Conservation (phyloP, 1,139 yeast species). For the Hyphopichia khmerensis region DNA sequence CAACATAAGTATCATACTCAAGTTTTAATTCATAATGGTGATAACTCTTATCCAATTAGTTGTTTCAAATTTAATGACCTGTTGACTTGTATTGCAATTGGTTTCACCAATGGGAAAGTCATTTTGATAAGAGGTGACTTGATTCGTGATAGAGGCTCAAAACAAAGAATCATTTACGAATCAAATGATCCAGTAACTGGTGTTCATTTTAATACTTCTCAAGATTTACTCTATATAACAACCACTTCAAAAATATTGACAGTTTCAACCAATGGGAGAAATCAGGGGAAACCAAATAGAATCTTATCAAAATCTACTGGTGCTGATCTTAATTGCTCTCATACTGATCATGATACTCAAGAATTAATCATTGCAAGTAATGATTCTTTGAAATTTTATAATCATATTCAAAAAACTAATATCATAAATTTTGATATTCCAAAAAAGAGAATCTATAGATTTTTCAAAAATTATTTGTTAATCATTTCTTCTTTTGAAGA, state of each 20-base stretch:
- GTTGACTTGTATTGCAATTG: conserved; percentile 69
- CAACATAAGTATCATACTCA: conserved; percentile 34
- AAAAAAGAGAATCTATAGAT: conserved; percentile 53
- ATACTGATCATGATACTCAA: conserved; percentile 32
- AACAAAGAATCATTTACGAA: conserved; percentile 77
- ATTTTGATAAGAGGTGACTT: conserved; percentile 84
- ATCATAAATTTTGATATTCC: conserved; percentile 59
- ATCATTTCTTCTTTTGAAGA: conserved; percentile 52
- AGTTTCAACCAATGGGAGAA: conserved; percentile 76
- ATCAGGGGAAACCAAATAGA: conserved; percentile 64
- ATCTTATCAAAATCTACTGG: conserved; percentile 65
- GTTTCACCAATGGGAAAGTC: conserved; percentile 86
- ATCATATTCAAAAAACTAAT: conserved; percentile 53
- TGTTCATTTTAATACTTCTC: conserved; percentile 51
- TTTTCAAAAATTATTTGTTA: conserved; percentile 48
- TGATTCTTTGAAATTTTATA: conserved; percentile 54
- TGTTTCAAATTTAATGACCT: conserved; percentile 58
- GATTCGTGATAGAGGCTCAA: conserved; percentile 82
- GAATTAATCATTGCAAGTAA: conserved; percentile 55
- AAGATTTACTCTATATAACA: conserved; percentile 54
- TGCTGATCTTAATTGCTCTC: conserved; percentile 69
- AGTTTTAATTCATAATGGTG: conserved; percentile 44
- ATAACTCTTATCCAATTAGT: conserved; percentile 72
- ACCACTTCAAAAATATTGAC: conserved; percentile 72
- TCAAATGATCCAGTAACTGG: conserved; percentile 80